A percentile compares a stretch with the other conserved stretches of the same genome.
Conservation (phyloP, 805 yeast genomes). For the Brettanomyces sp. region DNA sequence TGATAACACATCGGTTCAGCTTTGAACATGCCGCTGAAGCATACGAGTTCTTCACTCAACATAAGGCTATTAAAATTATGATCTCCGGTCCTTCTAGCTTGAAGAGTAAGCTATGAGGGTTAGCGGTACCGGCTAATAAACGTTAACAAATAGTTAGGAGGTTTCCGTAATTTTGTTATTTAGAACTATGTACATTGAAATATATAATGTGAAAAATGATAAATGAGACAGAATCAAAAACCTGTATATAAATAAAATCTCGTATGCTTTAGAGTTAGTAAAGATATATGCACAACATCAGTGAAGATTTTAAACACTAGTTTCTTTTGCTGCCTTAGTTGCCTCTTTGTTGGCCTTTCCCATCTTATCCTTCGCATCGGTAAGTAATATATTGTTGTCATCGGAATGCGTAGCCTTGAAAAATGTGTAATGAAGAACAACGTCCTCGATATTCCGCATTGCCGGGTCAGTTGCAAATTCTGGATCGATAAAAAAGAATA, state of each 20-base stretch:
- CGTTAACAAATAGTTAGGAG: too few species aligned
- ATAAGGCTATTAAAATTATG: constrained; percentile 67
- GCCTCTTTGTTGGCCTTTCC: constrained; percentile 2
- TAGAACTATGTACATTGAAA: too few species aligned
- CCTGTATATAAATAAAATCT: not conserved
- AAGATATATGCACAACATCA: too few species aligned
- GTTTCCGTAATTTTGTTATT: too few species aligned
- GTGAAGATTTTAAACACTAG: too few species aligned
- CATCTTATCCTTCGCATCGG: constrained; percentile 11
- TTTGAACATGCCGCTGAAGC: constrained; percentile 72
- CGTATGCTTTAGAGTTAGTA: not conserved
- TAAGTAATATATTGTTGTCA: constrained; percentile 18
- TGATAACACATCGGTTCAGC: constrained; percentile 65
- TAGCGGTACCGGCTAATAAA: not conserved
- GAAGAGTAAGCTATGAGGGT: not conserved
- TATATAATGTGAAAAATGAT: too few species aligned
- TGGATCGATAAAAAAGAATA: constrained; percentile 93
- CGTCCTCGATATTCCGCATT: constrained; percentile 84
- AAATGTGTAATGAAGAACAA: constrained; percentile 86
- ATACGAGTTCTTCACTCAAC: constrained; percentile 55
- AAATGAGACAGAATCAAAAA: not conserved
- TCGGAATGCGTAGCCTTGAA: constrained; percentile 48
- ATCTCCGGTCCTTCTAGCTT: constrained; percentile 61
- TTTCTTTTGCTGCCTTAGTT: not conserved
- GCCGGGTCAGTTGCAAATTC: constrained; percentile 89